These are phyloP conservation scores for Chytridium lagenaria DNA, from an alignment of 371 early-diverging fungal species.

Conservation along the genomic window DNA sequence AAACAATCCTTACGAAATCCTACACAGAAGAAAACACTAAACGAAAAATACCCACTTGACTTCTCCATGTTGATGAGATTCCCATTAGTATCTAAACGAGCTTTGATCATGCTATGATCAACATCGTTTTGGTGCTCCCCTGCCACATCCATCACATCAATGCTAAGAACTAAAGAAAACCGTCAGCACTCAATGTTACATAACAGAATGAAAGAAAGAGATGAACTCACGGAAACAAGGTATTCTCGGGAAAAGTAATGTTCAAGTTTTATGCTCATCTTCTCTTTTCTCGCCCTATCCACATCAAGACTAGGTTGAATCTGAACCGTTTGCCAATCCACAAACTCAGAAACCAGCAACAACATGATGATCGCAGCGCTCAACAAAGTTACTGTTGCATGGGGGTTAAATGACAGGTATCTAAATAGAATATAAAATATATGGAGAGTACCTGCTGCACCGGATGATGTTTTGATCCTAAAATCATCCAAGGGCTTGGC, in stretches of 20 bases:
- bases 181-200: constrained; percentile 1
- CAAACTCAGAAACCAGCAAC: constrained; percentile 80
- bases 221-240: constrained; percentile 82
- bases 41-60: constrained; percentile 27
- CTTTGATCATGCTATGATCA: constrained; percentile 80
- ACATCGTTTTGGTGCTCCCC: constrained; percentile 89
- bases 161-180: constrained; percentile 66
- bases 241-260: constrained; percentile 87
- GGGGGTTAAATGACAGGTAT: too few species aligned
- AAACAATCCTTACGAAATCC: not conserved
- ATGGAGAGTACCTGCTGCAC: constrained; percentile 71
- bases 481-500: constrained; percentile 97
- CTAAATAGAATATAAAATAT: too few species aligned
- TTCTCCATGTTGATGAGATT: constrained; percentile 57
- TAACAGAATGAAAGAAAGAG: constrained; percentile 14
- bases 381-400: constrained; percentile 77
- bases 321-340: constrained; percentile 73
- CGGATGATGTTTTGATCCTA: constrained; percentile 84
- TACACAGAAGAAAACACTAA: not conserved
- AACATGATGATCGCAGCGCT: constrained; percentile 74
- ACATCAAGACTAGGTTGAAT: constrained; percentile 81
- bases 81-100: constrained; percentile 75
- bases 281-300: constrained; percentile 85
- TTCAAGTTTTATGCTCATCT: constrained; percentile 88
- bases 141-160: constrained; percentile 94